Percentiles rank a stretch among this genome's conserved stretches.
Conservation (phyloP, 2,329 filamentous ascomycete genomes). For the Thermoascus crustaceus region DNA sequence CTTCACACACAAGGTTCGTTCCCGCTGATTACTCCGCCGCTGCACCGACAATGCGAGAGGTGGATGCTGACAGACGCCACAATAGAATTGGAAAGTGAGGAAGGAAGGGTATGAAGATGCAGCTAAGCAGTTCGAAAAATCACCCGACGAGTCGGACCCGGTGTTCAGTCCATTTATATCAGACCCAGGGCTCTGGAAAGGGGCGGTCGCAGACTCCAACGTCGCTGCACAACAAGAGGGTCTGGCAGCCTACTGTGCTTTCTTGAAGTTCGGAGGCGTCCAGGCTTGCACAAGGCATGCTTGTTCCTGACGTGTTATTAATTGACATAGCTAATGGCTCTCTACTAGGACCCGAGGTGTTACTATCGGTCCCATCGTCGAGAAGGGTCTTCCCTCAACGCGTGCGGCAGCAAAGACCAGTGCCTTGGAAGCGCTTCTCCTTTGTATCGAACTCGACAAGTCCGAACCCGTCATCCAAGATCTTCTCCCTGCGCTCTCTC, state of each 20-base stretch:
- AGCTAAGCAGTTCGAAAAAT: conserved; percentile 73
- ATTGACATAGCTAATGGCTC: not conserved
- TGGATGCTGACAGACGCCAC: conserved; percentile 14
- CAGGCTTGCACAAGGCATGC: conserved; percentile 63
- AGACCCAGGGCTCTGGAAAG: conserved; percentile 83
- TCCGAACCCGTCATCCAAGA: conserved; percentile 84
- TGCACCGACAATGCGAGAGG: not conserved
- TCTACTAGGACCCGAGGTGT: conserved; percentile 57
- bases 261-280: conserved; percentile 80
- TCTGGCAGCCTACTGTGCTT: conserved; percentile 77
- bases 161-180: conserved; percentile 80
- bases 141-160: conserved; percentile 76
- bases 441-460: conserved; percentile 85
- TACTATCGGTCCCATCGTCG: conserved; percentile 71
- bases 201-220: conserved; percentile 86
- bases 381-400: conserved; percentile 84
- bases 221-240: conserved; percentile 95
- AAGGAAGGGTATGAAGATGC: conserved; percentile 94
- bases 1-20: conserved; percentile 35
- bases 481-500: conserved; percentile 68
- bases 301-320: not conserved
- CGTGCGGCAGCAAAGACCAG: conserved; percentile 82
- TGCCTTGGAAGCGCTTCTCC: conserved; percentile 73
- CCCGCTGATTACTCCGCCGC: not conserved
- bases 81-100: conserved; percentile 85